Conservation (phyloP, 2,329 filamentous ascomycete species). For the Penicillium nordicum region DNA sequence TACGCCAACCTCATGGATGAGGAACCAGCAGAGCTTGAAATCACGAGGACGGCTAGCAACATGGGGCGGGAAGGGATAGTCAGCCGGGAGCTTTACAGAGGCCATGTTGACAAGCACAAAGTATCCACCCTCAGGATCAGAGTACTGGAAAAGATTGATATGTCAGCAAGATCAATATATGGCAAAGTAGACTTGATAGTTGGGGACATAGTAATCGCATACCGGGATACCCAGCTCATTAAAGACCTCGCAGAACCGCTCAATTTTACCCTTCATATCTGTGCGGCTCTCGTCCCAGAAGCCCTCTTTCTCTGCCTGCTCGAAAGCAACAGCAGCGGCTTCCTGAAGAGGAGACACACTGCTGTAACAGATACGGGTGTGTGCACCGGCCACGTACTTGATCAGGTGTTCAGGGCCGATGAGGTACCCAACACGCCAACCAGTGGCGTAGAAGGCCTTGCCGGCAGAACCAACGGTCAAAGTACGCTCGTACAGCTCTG, state of each 20-base stretch:
- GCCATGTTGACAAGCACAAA: slow-evolving; percentile 93
- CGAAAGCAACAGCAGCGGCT: slow-evolving; percentile 89
- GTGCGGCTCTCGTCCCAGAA: slow-evolving; percentile 83
- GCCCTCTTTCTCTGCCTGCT: slow-evolving; percentile 75
- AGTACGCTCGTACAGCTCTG: slow-evolving; percentile 82
- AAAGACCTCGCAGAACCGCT: slow-evolving; percentile 79
- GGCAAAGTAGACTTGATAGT: not conserved
- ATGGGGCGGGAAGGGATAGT: slow-evolving; percentile 85
- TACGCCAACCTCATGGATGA: slow-evolving; percentile 94
- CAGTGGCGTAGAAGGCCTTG: slow-evolving; percentile 97
- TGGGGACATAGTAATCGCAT: slow-evolving; percentile 16
- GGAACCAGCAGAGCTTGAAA: slow-evolving; percentile 93
- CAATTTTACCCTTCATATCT: slow-evolving; percentile 88
- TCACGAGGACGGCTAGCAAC: slow-evolving; percentile 83
- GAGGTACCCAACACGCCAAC: slow-evolving; percentile 94
- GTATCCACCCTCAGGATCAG: slow-evolving; percentile 92
- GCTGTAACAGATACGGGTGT: slow-evolving; percentile 94
- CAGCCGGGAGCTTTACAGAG: slow-evolving; percentile 76
- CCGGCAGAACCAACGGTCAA: slow-evolving; percentile 93
- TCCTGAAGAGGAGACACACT: slow-evolving; percentile 92
- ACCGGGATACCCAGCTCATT: slow-evolving; percentile 67
- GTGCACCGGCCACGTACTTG: slow-evolving; percentile 85
- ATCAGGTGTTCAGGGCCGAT: slow-evolving; percentile 86
- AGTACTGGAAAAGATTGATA: slow-evolving; percentile 53
- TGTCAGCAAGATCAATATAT: not conserved